Percentiles rank a stretch among this genome's conserved stretches.
phyloP scores from a whole-genome alignment of 2,329 filamentous ascomycete genomes.

The Phialophora expanda region DNA sequence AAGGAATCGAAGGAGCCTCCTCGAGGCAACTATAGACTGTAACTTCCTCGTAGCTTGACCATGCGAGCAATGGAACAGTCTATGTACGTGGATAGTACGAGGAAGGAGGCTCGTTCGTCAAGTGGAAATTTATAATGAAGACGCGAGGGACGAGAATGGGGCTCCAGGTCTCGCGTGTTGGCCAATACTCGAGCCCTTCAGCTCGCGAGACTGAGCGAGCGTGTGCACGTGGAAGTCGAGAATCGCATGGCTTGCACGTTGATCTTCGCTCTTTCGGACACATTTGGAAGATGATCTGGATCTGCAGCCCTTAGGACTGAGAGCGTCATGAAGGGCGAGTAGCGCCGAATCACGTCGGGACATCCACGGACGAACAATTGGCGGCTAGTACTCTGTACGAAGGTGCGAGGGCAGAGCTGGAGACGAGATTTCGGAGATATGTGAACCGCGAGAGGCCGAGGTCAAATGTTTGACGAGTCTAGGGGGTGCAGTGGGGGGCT shows the following conservation, averaged over 20 bases:
- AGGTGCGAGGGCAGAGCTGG: background rate
- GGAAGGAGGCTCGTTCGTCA: background rate
- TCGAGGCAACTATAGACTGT: background rate
- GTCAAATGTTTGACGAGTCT: background rate
- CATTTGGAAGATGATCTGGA: background rate
- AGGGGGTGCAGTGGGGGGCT: background rate
- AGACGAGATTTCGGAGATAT: constrained; percentile 4
- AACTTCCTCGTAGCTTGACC: background rate
- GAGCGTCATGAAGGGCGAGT: background rate
- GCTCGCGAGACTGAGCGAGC: background rate
- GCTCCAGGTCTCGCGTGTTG: background rate
- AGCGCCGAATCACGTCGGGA: background rate
- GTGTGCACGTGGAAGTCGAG: background rate
- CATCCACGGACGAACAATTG: background rate
- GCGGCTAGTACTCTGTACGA: background rate
- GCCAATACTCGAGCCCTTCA: background rate
- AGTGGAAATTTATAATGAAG: background rate
- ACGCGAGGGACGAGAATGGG: no score
- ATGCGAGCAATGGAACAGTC: background rate
- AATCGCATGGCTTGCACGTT: background rate
- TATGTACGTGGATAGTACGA: background rate
- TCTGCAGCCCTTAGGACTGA: background rate
- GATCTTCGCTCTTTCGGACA: constrained; percentile 1
- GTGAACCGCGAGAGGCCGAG: background rate
- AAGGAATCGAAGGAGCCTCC: background rate